phyloP scores from a whole-genome alignment of 768 basidiomycete species.

The Kwoniella heveanensis region DNA sequence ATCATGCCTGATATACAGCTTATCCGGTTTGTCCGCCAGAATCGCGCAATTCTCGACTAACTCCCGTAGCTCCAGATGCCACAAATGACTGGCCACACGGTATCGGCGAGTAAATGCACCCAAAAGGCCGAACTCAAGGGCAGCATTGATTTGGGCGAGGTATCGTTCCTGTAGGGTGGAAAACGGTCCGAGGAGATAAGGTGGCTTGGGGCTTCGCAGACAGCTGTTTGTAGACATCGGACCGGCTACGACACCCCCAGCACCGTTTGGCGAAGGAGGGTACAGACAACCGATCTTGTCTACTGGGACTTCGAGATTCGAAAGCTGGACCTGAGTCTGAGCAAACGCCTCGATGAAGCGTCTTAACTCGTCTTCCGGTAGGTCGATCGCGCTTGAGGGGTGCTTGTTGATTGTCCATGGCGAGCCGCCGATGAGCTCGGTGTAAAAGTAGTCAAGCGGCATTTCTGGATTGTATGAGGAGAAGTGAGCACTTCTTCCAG shows the following conservation, averaged over 20 bases:
- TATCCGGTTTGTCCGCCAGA: constrained; percentile 3
- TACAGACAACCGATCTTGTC: constrained; percentile 3
- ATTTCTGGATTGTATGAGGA: too few relatives aligned
- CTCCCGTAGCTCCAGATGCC: constrained; percentile 14
- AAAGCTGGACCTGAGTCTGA: constrained; percentile 1
- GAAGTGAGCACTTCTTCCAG: too few relatives aligned
- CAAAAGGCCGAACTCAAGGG: too few relatives aligned
- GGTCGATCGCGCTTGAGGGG: constrained; percentile 1
- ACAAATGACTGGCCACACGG: background rate
- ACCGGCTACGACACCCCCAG: background rate
- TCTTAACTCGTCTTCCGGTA: constrained; percentile 1
- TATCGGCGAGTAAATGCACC: too few relatives aligned
- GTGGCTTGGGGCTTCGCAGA: too few relatives aligned
- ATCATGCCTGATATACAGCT: constrained; percentile 33
- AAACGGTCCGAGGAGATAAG: constrained; percentile 27
- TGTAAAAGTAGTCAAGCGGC: constrained; percentile 21
- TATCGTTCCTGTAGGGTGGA: constrained; percentile 18
- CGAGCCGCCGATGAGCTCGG: constrained; percentile 8
- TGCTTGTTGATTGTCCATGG: background rate
- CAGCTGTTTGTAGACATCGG: too few relatives aligned
- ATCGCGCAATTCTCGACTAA: background rate
- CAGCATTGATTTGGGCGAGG: constrained; percentile 19
- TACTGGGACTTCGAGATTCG: background rate
- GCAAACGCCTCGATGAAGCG: constrained; percentile 3
- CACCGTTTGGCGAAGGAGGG: background rate